Evolutionary conservation across 352 stramenopile species (phyloP), one percentile per base, ranked within the genome.

Genomic region (Globisporangium cederbergense): DNA sequence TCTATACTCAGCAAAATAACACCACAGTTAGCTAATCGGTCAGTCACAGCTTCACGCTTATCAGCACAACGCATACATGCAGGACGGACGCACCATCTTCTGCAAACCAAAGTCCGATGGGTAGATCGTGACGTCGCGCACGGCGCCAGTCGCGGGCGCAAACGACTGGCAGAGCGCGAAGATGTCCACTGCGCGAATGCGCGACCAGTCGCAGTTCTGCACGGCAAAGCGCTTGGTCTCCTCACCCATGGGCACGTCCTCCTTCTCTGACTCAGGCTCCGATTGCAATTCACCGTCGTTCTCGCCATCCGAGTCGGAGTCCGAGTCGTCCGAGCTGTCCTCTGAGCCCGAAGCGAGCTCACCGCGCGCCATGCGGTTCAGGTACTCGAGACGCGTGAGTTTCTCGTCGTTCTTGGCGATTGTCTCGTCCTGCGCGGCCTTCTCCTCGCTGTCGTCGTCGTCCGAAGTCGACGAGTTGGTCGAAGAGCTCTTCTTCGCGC

Each of bases 191-290:
- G 97, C 96, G 46, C 93, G 91, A 57, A 99, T 93, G 62, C 97
- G 81, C 42, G 93, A 88, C 97, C 97, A 99, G 80, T 99, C 97
- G 64, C 97, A 96, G 75, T 98, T 98, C 55, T 97, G 85, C 22
- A 99, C 79, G 0, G 96, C 96, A 46, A 99, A 91, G 18, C 86
- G 83, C 56, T 83, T 92, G 11, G 92, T 97, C 54, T 89, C 86
- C 3, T 92, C 89, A 38, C 83, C 88, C 42, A 95, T 70, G 8
- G 81, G 88, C 56, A 94, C 93, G 40, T 95, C 83, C 60, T 94
- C 85, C 34, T 84, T 69, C 63, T 88, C 73, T 0, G 83, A 67
- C n/a, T 77, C 71, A 11, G 78, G 58, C 6, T 79, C 75, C 6
- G 67, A 74, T 13, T 73, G 76, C 22, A 79, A 68, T 2, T 65